A percentile compares a stretch with the other conserved stretches of the same genome.
Conservation (phyloP, 345 rosid genomes). For the Raphanus sativus region DNA sequence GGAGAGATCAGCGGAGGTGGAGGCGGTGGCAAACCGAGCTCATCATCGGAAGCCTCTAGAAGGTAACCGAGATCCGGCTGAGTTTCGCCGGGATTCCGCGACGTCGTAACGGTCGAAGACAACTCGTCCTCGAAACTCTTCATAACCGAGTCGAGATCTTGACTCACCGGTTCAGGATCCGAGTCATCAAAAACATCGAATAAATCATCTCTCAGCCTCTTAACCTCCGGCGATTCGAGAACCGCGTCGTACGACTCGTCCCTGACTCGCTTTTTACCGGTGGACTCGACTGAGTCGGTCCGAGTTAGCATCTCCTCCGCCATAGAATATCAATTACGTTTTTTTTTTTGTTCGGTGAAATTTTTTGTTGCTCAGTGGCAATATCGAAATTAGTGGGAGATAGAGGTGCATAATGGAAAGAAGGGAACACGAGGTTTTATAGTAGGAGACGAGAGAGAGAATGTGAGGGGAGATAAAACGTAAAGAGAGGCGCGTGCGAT, state of each 20-base stretch:
- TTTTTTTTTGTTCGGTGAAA: background rate
- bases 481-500: slow-evolving; percentile 35
- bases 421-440: slow-evolving; percentile 49
- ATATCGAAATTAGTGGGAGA: slow-evolving; percentile 3
- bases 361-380: slow-evolving; percentile 15
- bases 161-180: slow-evolving; percentile 53
- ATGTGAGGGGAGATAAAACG: slow-evolving; percentile 30
- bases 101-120: slow-evolving; percentile 12
- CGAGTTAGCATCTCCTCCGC: slow-evolving; percentile 34
- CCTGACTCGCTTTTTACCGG: slow-evolving; percentile 52
- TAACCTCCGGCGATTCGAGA: slow-evolving; percentile 50
- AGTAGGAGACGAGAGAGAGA: slow-evolving; percentile 44
- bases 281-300: slow-evolving; percentile 4
- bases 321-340: slow-evolving; percentile 31
- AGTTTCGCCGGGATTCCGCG: slow-evolving; percentile 35
- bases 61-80: slow-evolving; percentile 73
- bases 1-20: slow-evolving; percentile 37
- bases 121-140: slow-evolving; percentile 54
- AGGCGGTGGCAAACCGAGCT: slow-evolving; percentile 76
- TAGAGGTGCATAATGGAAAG: slow-evolving; percentile 39
- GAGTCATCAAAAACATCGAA: slow-evolving; percentile 59
- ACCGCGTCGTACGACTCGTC: slow-evolving; percentile 40
- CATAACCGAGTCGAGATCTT: slow-evolving; percentile 74
- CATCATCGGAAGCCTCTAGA: slow-evolving; percentile 82
- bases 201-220: slow-evolving; percentile 61